phyloP scores from a whole-genome alignment of 345 rosid species.

The Populus alba region DNA sequence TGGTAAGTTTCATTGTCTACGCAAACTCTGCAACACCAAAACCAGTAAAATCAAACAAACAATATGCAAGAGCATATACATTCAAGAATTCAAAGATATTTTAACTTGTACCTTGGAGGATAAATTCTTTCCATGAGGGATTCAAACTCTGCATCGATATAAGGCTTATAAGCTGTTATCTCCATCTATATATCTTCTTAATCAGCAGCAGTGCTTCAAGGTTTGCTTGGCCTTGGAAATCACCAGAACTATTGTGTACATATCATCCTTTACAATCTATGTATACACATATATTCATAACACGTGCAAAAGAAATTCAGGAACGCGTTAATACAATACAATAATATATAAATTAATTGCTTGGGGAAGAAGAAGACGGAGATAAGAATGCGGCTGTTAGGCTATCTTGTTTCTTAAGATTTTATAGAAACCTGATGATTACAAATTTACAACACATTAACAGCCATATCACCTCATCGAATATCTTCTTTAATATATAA shows the following conservation, averaged over 20 bases:
- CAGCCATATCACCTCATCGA: no score
- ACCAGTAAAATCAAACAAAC: background rate
- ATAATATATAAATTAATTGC: background rate
- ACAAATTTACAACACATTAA: no score
- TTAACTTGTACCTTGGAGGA: slow-evolving; percentile 56
- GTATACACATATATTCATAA: no score
- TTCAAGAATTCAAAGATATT: background rate
- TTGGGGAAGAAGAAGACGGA: background rate
- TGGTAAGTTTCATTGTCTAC: slow-evolving; percentile 71
- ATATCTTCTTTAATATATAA: no score
- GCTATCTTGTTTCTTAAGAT: background rate
- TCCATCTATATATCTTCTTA: background rate
- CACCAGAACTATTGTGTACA: no score
- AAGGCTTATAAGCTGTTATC: slow-evolving; percentile 72
- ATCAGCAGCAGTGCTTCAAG: background rate
- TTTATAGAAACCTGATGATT: no score
- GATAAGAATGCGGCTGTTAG: slow-evolving; percentile 21
- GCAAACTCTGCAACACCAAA: slow-evolving; percentile 58
- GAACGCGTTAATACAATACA: background rate
- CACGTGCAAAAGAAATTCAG: background rate
- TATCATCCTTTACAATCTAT: background rate
- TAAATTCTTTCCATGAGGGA: slow-evolving; percentile 79
- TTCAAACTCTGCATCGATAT: slow-evolving; percentile 69
- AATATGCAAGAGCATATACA: background rate
- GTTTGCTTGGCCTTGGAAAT: no score